Base-by-base conservation (phyloP, 2,329 filamentous ascomycete genomes). In the Aspergillus aculeatinus region DNA sequence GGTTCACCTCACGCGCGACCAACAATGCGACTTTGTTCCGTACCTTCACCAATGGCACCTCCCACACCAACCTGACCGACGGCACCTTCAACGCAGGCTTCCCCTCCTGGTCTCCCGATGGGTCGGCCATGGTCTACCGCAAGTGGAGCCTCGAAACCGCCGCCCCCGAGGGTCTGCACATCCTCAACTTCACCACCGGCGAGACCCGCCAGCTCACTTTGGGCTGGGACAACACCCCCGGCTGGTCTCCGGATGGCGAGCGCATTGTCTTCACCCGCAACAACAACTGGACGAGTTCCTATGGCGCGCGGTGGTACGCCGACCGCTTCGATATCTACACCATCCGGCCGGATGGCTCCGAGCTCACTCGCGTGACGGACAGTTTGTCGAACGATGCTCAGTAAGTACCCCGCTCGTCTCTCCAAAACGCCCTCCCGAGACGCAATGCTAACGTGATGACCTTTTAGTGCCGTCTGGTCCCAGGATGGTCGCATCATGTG, bases 321-420 rank as follows among this genome's bases (percentile, higher is more conserved):
- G 53, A 55, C 11, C 53, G 53, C 52, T 80, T 75, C 57, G 77
- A 80, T 35, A 66, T 81, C 27, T 77, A 70, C 60, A 80, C 77
- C 2, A 79, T 80, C 53, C 64, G 63, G 5, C 76, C 77, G 1
- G 75, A 81, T 59, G 77, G 79, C 2, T 74, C 70, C 0, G 75
- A 76, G 27, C 63, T 78, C 12, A 67, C 59, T 12, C 57, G 68
- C 11, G 60, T 78, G 11, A 79, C 75, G 0, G 69, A 64, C 5
- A 74, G 71, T 51, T 67, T 68, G 5, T 75, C 73, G 4, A 80
- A 81, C 54, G 78, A 81, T 55, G 77, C 78, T 0, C 78, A 80
- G 53, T 55, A 55, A 21, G 53, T 14, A 10, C 11, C n/a, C 12
- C 27, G 11, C 4, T 19, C 16, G 3, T 21, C 51, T 53, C 27